Base-by-base conservation (phyloP, 805 yeast species). In the Komagataella mondaviorum region DNA sequence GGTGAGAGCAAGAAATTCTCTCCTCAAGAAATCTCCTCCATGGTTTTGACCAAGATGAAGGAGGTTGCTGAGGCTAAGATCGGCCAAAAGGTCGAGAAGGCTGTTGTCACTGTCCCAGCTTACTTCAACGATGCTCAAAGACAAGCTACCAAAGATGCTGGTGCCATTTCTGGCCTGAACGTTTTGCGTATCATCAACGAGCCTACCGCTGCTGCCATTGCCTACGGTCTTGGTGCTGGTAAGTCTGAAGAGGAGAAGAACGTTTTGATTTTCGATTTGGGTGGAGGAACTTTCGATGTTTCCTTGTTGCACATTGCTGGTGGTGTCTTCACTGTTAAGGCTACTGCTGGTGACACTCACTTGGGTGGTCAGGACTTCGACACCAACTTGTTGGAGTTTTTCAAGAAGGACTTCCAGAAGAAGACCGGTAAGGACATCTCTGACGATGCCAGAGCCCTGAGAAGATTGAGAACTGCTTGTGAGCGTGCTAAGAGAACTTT, bases 321-420 rank as follows among this genome's bases (percentile, higher is more conserved):
- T 67, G 97, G 96, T 75, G 88, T 89, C 65, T 89, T 89, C 79
- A 91, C 89, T 71, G 97, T 89, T 63, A 89, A 89, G 80, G 89
- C 97, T 60, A 89, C 97, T 61, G 96, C 96, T 65, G 98, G 98
- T 88, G 96, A 90, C 78, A 90, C 98, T 63, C 98, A 90, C 76
- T 84, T 90, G 77, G 98, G 98, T 82, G 98, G 98, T 81, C 96
- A 90, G 80, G 98, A 90, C 77, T 90, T 90, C 73, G 98, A 90
- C 77, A 85, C 89, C 79, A 87, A 90, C 84, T 79, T 91, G 70
- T 85, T 90, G 62, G 91, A 82, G 73, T 88, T 81, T 80, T 91
- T 91, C 83, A 30, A 30, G 39, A 30, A 30, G 4, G 39, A 30
- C 39, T 30, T 30, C 20, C 65, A 66, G 59, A 86, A 89, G 83